Conservation (phyloP, 2,329 filamentous ascomycete genomes). For the Diaporthe citriasiana region DNA sequence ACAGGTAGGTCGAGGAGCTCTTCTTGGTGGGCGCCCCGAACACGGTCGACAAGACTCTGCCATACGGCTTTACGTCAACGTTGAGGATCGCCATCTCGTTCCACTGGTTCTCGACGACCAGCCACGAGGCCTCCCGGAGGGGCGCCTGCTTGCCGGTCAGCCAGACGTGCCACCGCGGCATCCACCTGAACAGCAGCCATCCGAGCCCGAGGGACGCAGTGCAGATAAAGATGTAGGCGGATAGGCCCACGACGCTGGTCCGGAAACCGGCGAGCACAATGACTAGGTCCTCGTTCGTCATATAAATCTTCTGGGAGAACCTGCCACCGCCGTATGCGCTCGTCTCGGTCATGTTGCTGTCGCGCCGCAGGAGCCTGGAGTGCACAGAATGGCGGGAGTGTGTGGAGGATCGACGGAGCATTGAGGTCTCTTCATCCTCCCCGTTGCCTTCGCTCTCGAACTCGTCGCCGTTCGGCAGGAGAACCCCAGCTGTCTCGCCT, state of each 20-base stretch:
- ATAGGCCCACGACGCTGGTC: constrained; percentile 79
- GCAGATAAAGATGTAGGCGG: constrained; percentile 79
- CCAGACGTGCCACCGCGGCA: constrained; percentile 87
- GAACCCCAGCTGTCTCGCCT: constrained; percentile 6
- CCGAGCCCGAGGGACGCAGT: constrained; percentile 80
- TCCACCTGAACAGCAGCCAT: constrained; percentile 89
- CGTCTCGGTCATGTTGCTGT: constrained; percentile 77
- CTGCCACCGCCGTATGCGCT: constrained; percentile 75
- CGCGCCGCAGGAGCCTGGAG: constrained; percentile 74
- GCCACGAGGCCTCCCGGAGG: constrained; percentile 86
- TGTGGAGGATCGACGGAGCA: constrained; percentile 73
- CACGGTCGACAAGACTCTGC: constrained; percentile 69
- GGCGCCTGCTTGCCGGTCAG: constrained; percentile 78
- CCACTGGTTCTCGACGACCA: constrained; percentile 97
- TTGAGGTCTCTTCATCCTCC: constrained; percentile 58
- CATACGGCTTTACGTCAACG: constrained; percentile 69
- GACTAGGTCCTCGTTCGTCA: constrained; percentile 92
- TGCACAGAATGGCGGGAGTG: constrained; percentile 69
- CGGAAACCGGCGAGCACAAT: constrained; percentile 93
- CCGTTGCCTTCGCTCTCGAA: constrained; percentile 60
- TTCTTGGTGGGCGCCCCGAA: constrained; percentile 77
- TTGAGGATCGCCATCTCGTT: constrained; percentile 86
- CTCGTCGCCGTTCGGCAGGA: constrained; percentile 53
- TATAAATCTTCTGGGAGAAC: constrained; percentile 90
- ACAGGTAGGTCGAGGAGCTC: constrained; percentile 58